Conservation (phyloP, 2,329 filamentous ascomycete genomes). For the Endothia cerciana region DNA sequence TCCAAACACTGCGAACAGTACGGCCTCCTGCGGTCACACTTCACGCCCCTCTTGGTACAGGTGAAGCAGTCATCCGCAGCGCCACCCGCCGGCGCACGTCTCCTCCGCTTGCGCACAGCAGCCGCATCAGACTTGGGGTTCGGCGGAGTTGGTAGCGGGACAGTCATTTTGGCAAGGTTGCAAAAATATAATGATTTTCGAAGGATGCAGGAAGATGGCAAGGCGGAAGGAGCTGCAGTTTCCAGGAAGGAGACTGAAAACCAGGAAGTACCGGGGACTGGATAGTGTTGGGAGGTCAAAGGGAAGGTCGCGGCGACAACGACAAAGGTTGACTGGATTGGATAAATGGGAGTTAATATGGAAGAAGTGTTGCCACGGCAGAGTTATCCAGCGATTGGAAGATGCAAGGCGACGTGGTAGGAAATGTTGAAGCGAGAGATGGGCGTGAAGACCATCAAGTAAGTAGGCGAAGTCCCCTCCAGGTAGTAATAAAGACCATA, state of each 20-base stretch:
- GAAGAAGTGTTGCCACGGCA: constrained; percentile 38
- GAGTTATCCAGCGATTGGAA: constrained; percentile 34
- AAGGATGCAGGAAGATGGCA: constrained; percentile 20
- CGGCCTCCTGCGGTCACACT: constrained; percentile 88
- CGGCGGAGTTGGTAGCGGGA: constrained; percentile 47
- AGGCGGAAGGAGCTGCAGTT: constrained; percentile 5
- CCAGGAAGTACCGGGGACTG: constrained; percentile 28
- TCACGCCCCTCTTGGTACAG: constrained; percentile 79
- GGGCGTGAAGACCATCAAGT: constrained; percentile 21
- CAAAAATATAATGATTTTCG: background rate
- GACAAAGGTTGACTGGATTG: constrained; percentile 43
- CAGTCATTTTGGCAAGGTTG: constrained; percentile 48
- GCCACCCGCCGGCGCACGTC: constrained; percentile 85
- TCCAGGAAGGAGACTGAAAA: constrained; percentile 26
- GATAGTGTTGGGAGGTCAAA: constrained; percentile 32
- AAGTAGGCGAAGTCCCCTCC: constrained; percentile 22
- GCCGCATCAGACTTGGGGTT: constrained; percentile 40
- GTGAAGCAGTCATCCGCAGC: constrained; percentile 95
- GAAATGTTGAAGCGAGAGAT: constrained; percentile 37
- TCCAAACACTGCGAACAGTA: constrained; percentile 96
- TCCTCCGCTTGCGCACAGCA: constrained; percentile 72
- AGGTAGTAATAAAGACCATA: constrained; percentile 17
- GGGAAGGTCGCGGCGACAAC: constrained; percentile 36
- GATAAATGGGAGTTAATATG: constrained; percentile 49
- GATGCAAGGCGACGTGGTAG: constrained; percentile 40